Evolutionary conservation across 495 filamentous ascomycete genomes (phyloP).

Genomic region (Lasiosphaeris hirsuta): DNA sequence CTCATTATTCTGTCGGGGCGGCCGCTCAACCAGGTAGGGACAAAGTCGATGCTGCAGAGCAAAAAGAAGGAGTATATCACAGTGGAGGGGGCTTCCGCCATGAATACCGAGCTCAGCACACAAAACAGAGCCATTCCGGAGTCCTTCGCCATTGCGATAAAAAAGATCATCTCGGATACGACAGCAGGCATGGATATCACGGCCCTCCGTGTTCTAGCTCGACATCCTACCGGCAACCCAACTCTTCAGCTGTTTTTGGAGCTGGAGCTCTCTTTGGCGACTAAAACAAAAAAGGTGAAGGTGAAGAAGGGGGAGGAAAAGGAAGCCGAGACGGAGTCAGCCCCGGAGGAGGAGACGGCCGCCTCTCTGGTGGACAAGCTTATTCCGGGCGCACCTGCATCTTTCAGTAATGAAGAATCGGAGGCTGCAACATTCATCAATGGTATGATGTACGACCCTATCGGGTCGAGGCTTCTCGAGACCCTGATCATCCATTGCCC

Average conservation of each 20-base stretch:
- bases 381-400: constrained; percentile 42
- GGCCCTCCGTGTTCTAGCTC: constrained; percentile 73
- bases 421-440: constrained; percentile 65
- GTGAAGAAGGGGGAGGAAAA: constrained; percentile 25
- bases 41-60: constrained; percentile 70
- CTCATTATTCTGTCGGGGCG: constrained; percentile 81
- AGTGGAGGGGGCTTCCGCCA: constrained; percentile 38
- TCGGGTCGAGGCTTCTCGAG: constrained; percentile 87
- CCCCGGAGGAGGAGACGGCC: not conserved
- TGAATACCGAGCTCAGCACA: constrained; percentile 26
- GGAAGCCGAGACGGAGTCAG: not conserved
- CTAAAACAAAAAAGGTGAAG: constrained; percentile 53
- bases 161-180: constrained; percentile 74
- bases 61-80: constrained; percentile 84
- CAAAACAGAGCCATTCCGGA: constrained; percentile 63
- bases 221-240: constrained; percentile 85
- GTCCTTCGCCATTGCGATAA: constrained; percentile 69
- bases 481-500: constrained; percentile 74
- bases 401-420: constrained; percentile 40
- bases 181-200: constrained; percentile 66
- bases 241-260: constrained; percentile 82
- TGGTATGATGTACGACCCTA: constrained; percentile 78
- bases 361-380: constrained; percentile 38
- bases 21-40: constrained; percentile 62
- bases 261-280: constrained; percentile 70